Percentiles rank a stretch among this genome's conserved stretches.
Evolutionary conservation across 768 basidiomycete species (phyloP).

Genomic region (Cantharellus anzutake): DNA sequence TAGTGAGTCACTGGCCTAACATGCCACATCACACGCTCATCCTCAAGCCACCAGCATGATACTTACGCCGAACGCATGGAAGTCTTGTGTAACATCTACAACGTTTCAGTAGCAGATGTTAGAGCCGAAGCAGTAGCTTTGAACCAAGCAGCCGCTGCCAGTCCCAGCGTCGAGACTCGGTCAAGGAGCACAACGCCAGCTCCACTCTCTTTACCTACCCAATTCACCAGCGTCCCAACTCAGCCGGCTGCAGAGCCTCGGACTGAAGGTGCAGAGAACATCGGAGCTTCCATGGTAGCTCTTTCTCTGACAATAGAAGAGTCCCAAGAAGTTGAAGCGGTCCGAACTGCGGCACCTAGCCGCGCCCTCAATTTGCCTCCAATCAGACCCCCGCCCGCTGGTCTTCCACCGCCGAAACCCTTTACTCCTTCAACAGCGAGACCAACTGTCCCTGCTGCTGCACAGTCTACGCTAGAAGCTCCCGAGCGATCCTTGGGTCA

Average conservation of each 20-base stretch:
- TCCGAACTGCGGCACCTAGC: background rate
- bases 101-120: slow-evolving; percentile 31
- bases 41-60: slow-evolving; percentile 41
- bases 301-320: too few relatives aligned
- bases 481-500: background rate
- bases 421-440: slow-evolving; percentile 16
- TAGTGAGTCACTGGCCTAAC: slow-evolving; percentile 35
- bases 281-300: too few relatives aligned
- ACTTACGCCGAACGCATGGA: slow-evolving; percentile 91
- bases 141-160: too few relatives aligned
- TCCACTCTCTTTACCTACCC: too few relatives aligned
- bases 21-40: background rate
- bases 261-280: too few relatives aligned
- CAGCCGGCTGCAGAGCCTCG: too few relatives aligned
- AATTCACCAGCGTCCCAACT: too few relatives aligned
- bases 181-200: too few relatives aligned
- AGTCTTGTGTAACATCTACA: slow-evolving; percentile 77
- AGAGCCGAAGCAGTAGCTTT: background rate
- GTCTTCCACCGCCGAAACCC: slow-evolving; percentile 28
- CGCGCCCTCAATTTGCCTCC: slow-evolving; percentile 16
- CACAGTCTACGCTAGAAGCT: too few relatives aligned
- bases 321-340: too few relatives aligned
- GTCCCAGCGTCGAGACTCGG: too few relatives aligned
- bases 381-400: slow-evolving; percentile 33
- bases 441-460: background rate